These are phyloP conservation scores for Violaceomyces palustris DNA, from an alignment of 1,284 basidiomycete species.

Conservation along the genomic window DNA sequence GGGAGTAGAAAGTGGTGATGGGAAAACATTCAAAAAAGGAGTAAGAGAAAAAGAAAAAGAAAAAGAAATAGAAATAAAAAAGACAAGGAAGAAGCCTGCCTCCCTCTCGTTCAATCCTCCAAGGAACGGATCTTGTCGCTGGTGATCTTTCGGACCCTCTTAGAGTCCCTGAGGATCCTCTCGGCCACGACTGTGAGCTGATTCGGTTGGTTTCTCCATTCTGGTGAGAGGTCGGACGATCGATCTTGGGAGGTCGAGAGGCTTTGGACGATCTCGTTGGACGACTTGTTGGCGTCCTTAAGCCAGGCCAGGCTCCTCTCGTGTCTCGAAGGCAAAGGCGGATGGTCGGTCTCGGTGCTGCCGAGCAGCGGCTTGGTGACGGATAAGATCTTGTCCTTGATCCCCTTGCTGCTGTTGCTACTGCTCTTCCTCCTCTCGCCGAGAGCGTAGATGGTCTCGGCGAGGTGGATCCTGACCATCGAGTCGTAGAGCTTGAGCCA, in stretches of 20 bases:
- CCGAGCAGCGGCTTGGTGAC: not conserved
- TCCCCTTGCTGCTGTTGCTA: not conserved
- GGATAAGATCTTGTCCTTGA: not conserved
- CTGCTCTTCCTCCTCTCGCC: too few species aligned
- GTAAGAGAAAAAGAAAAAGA: too few species aligned
- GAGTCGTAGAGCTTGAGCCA: constrained; percentile 36
- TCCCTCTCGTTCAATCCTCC: too few species aligned
- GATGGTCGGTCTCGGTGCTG: not conserved
- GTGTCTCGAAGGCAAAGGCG: too few species aligned
- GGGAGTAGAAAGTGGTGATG: too few species aligned
- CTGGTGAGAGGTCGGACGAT: not conserved
- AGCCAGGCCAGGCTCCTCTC: constrained; percentile 11
- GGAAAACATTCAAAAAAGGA: too few species aligned
- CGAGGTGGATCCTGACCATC: constrained; percentile 33
- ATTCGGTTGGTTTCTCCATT: constrained; percentile 5
- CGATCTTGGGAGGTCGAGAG: not conserved
- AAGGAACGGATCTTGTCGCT: too few species aligned
- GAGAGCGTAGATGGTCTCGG: constrained; percentile 43
- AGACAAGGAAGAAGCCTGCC: too few species aligned
- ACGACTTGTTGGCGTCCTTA: constrained; percentile 8
- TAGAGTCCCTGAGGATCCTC: constrained; percentile 19
- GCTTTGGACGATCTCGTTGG: not conserved
- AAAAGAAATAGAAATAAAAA: too few species aligned
- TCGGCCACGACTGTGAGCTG: constrained; percentile 3
- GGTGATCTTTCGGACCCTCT: constrained; percentile 4